Evolutionary conservation across 1,284 basidiomycete species (phyloP), one percentile per base, ranked within the genome.

Genomic region (Sporisorium sorghi): DNA sequence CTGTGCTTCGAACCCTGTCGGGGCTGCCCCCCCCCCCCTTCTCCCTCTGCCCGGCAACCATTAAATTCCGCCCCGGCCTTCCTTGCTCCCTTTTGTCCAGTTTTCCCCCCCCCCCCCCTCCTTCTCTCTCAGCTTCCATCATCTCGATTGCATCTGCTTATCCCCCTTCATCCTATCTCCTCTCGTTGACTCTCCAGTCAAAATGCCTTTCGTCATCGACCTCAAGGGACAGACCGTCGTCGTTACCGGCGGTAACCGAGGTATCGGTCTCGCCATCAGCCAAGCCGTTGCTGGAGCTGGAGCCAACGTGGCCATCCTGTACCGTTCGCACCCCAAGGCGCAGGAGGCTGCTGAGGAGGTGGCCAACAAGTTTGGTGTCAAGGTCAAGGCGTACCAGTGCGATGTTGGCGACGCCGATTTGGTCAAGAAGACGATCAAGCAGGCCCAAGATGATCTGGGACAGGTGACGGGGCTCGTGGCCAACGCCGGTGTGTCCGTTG

Each of bases 221-320:
- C 68, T 76, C 58, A 54, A 64, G 57, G 73, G 73, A 57, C 73
- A 76, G 65, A 84, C 82, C 59, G 70, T 84, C 66, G 70, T 84
- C 64, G 89, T 93, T 44, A 91, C 92, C 48, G 82, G 82, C 51
- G 82, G 82, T 54, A 83, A 83, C 76, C 80, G 82, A 53, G 82
- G 81, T 67, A 83, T 83, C 47, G 80, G 78, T 64, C 83, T 84
- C 23, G 83, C 80, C 58, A 82, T 85, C 63, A 77, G 74, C 61
- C 71, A 80, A 69, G 76, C 82, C 39, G 78, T 76, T 47, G 83
- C 83, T 53, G 56, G 65, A 32, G 82, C 83, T 14, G 83, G 83
- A 52, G 83, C 82, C 64, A 82, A 83, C 62, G 80, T 85, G 3
- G 83, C 81, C 63, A 82, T 84, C 65, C 58, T 84, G 52, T 84